Percentiles rank a stretch among this genome's conserved stretches.
Conservation (phyloP, 495 filamentous ascomycete species). For the Pyrenopolyporus hunteri region DNA sequence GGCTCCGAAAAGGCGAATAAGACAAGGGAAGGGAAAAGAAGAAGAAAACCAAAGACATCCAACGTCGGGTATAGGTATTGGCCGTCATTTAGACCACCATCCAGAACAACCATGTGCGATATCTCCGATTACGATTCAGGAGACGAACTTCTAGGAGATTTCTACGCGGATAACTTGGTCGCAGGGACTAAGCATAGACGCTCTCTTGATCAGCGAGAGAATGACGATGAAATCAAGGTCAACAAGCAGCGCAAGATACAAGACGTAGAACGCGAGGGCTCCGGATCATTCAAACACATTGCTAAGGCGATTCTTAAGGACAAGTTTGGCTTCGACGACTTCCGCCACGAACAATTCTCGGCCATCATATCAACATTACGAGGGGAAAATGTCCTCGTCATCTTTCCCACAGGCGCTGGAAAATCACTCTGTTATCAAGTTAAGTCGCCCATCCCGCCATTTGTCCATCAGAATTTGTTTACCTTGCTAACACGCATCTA, state of each 20-base stretch:
- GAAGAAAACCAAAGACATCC: too few relatives aligned
- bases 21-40: too few relatives aligned
- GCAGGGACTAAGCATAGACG: constrained; percentile 13
- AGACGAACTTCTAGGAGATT: constrained; percentile 12
- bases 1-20: too few relatives aligned
- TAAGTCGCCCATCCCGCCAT: neutral
- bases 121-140: constrained; percentile 34
- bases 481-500: neutral
- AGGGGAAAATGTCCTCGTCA: constrained; percentile 56
- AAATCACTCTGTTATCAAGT: constrained; percentile 63
- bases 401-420: constrained; percentile 67
- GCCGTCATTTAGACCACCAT: neutral
- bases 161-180: constrained; percentile 5
- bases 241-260: neutral
- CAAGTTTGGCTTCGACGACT: constrained; percentile 54
- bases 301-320: constrained; percentile 41
- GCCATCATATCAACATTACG: constrained; percentile 56
- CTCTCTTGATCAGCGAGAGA: constrained; percentile 10
- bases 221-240: neutral
- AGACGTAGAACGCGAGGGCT: neutral
- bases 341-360: constrained; percentile 60
- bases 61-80: too few relatives aligned
- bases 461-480: neutral
- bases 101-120: neutral
- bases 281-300: neutral